A percentile compares a stretch with the other conserved stretches of the same genome.
Evolutionary conservation across 306 rosid genomes (phyloP).

Genomic region (Prosopis cineraria): DNA sequence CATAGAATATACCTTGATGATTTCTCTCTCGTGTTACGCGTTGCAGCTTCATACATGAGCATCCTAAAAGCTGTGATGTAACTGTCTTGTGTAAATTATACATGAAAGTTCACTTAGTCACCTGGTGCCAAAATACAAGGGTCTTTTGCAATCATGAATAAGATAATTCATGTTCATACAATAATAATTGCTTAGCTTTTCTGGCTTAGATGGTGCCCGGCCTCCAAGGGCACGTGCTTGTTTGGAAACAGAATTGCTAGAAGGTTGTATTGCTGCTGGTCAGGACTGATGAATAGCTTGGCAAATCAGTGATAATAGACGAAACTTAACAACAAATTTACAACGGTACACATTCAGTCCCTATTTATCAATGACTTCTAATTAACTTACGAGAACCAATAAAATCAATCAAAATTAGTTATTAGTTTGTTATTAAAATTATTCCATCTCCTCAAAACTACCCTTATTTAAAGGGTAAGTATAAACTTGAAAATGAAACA

Average conservation of each 20-base stretch:
- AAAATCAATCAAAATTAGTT: too few relatives aligned
- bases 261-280: too few relatives aligned
- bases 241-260: background rate
- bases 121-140: background rate
- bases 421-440: too few relatives aligned
- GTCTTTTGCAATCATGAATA: conserved; percentile 1
- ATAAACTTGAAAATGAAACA: too few relatives aligned
- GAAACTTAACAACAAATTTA: too few relatives aligned
- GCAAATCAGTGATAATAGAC: too few relatives aligned
- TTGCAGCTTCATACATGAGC: conserved; percentile 18
- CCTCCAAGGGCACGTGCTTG: background rate
- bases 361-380: too few relatives aligned
- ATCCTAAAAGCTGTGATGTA: conserved; percentile 25
- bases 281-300: background rate
- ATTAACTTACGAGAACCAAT: too few relatives aligned
- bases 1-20: background rate
- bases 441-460: too few relatives aligned
- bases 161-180: background rate
- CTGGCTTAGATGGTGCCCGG: background rate
- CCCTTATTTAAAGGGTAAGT: too few relatives aligned
- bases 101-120: conserved; percentile 5
- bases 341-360: too few relatives aligned
- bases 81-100: background rate
- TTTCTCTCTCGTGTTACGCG: background rate
- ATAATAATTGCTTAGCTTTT: background rate